These are phyloP conservation scores for Cephalotrichum gorgonifer DNA, from an alignment of 2,329 filamentous ascomycete species.

Conservation along the genomic window DNA sequence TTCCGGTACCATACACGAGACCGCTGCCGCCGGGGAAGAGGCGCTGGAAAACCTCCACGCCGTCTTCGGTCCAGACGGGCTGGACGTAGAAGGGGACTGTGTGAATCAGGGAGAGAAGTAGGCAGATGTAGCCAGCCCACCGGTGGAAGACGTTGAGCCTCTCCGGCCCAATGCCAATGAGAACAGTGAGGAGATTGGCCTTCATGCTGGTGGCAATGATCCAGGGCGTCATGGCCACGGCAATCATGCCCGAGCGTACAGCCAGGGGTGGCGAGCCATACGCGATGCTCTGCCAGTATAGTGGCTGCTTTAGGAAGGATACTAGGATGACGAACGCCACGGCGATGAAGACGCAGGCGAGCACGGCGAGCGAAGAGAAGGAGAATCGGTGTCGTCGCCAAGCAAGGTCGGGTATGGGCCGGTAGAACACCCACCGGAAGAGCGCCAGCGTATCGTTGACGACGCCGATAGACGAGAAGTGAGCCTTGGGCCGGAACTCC, in stretches of 20 bases:
- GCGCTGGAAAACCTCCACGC: slow-evolving; percentile 57
- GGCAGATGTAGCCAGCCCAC: slow-evolving; percentile 80
- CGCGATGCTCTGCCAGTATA: slow-evolving; percentile 80
- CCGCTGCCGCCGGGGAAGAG: slow-evolving; percentile 57
- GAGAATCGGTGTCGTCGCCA: slow-evolving; percentile 60
- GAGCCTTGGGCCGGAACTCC: slow-evolving; percentile 54
- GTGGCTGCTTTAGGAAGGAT: slow-evolving; percentile 75
- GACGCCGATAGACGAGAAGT: slow-evolving; percentile 62
- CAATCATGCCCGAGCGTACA: slow-evolving; percentile 81
- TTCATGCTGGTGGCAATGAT: slow-evolving; percentile 86
- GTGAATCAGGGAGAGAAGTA: slow-evolving; percentile 75
- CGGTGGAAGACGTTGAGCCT: slow-evolving; percentile 86
- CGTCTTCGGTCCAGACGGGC: slow-evolving; percentile 73
- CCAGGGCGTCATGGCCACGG: slow-evolving; percentile 86
- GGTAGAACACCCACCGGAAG: slow-evolving; percentile 81
- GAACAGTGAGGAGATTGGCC: slow-evolving; percentile 69
- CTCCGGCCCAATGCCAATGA: slow-evolving; percentile 89
- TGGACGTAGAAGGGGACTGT: slow-evolving; percentile 84
- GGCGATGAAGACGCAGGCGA: slow-evolving; percentile 56
- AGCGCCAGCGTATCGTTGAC: slow-evolving; percentile 75
- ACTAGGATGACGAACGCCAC: slow-evolving; percentile 68
- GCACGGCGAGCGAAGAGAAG: slow-evolving; percentile 69
- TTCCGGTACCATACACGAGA: slow-evolving; percentile 75
- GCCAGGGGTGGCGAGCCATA: slow-evolving; percentile 84
- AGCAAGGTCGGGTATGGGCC: slow-evolving; percentile 66